A percentile compares a stretch with the other conserved stretches of the same genome.
Evolutionary conservation across 2,329 filamentous ascomycete species (phyloP).

Genomic region (Coleophoma eucalyptorum): DNA sequence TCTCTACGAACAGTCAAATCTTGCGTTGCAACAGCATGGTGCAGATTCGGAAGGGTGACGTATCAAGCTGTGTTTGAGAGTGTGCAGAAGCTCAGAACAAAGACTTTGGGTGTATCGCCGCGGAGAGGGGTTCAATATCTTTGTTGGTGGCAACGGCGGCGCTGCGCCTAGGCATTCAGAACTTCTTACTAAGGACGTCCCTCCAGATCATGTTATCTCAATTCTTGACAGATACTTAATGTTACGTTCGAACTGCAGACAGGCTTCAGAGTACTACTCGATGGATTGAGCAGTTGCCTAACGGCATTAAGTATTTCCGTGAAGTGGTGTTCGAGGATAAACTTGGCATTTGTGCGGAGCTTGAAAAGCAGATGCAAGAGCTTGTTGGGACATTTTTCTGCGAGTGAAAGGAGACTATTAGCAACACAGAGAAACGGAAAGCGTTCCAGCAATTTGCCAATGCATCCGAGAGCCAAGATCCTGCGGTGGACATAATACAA

Average conservation of each 20-base stretch:
- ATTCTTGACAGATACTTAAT: constrained; percentile 87
- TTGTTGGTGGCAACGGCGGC: constrained; percentile 84
- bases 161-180: constrained; percentile 80
- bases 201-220: constrained; percentile 75
- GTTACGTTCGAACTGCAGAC: constrained; percentile 90
- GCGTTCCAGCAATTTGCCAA: constrained; percentile 84
- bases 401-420: constrained; percentile 85
- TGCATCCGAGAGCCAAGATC: constrained; percentile 68
- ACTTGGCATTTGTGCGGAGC: constrained; percentile 77
- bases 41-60: constrained; percentile 83
- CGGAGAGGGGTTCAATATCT: constrained; percentile 90
- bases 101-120: constrained; percentile 89
- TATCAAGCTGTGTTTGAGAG: constrained; percentile 87
- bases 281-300: constrained; percentile 82
- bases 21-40: constrained; percentile 90
- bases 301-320: constrained; percentile 77
- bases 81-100: constrained; percentile 92
- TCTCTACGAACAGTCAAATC: constrained; percentile 85
- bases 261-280: constrained; percentile 84
- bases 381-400: constrained; percentile 83
- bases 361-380: constrained; percentile 85
- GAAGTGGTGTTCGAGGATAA: constrained; percentile 83
- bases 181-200: constrained; percentile 80
- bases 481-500: constrained; percentile 73
- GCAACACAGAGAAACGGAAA: constrained; percentile 60